Conservation (phyloP, 768 basidiomycete species). For the Termitomyces sp. region DNA sequence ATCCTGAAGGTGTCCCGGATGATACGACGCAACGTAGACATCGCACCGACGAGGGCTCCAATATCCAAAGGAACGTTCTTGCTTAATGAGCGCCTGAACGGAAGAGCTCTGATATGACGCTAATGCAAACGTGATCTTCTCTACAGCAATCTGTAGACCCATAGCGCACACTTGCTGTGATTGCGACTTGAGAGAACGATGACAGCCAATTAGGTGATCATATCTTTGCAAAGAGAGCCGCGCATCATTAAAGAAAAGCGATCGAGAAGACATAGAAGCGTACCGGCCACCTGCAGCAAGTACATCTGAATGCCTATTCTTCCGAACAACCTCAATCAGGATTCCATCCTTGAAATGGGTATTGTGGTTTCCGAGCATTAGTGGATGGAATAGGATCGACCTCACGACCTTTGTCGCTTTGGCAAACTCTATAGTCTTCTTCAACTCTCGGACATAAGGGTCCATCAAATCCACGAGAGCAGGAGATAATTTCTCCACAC, state of each 20-base stretch:
- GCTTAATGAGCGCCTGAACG: conserved; percentile 68
- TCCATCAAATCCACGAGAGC: conserved; percentile 44
- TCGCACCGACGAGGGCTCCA: conserved; percentile 91
- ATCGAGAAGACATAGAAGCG: conserved; percentile 9
- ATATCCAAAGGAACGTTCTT: conserved; percentile 79
- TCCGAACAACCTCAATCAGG: conserved; percentile 69
- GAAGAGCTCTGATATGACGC: conserved; percentile 69
- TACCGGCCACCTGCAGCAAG: conserved; percentile 83
- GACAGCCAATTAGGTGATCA: conserved; percentile 63
- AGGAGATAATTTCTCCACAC: conserved; percentile 60
- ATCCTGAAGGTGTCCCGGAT: conserved; percentile 71
- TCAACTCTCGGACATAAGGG: conserved; percentile 57
- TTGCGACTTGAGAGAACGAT: conserved; percentile 52
- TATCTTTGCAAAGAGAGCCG: conserved; percentile 42
- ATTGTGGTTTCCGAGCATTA: conserved; percentile 69
- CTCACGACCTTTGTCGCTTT: conserved; percentile 57
- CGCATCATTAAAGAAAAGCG: not conserved
- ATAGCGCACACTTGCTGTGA: conserved; percentile 59
- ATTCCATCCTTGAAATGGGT: conserved; percentile 70
- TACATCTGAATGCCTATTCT: conserved; percentile 62
- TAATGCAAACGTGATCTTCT: conserved; percentile 69
- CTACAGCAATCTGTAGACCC: conserved; percentile 73
- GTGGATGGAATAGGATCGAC: conserved; percentile 65
- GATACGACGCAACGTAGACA: conserved; percentile 80
- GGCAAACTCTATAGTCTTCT: conserved; percentile 57